Conservation (phyloP, 2,329 filamentous ascomycete species). For the Chrysoporthe austroafricana region DNA sequence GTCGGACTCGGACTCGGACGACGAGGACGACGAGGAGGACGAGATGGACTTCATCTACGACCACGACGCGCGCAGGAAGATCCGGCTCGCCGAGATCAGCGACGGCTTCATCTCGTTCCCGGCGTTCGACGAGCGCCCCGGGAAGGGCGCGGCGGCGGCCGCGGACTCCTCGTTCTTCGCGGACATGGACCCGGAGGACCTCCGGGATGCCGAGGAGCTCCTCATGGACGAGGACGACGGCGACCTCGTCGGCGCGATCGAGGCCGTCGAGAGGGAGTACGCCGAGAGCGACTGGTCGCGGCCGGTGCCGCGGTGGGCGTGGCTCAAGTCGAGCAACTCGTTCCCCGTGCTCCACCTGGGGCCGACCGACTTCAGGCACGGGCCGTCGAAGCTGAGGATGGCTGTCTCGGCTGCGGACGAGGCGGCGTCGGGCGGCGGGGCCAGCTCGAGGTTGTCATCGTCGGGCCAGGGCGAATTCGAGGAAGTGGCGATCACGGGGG, state of each 20-base stretch:
- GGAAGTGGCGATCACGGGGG: not conserved
- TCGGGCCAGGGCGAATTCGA: not conserved
- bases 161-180: not conserved
- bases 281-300: conserved; percentile 10
- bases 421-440: not conserved
- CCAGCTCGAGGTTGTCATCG: not conserved
- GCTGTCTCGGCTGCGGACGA: conserved; percentile 3
- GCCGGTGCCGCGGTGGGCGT: conserved; percentile 19
- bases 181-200: conserved; percentile 4
- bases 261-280: not conserved
- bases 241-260: not conserved
- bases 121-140: not conserved
- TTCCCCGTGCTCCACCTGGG: conserved; percentile 16
- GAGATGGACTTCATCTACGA: conserved; percentile 10
- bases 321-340: conserved; percentile 22
- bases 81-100: not conserved
- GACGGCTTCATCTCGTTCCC: conserved; percentile 10
- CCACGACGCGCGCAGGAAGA: conserved; percentile 1
- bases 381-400: conserved; percentile 16
- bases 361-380: conserved; percentile 20
- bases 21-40: conserved; percentile 7
- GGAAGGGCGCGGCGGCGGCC: not conserved
- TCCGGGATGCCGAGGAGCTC: not conserved
- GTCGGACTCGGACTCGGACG: conserved; percentile 7
- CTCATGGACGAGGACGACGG: conserved; percentile 7